These are phyloP conservation scores for Davidsoniella eucalypti DNA, from an alignment of 2,329 filamentous ascomycete species.

Conservation along the genomic window DNA sequence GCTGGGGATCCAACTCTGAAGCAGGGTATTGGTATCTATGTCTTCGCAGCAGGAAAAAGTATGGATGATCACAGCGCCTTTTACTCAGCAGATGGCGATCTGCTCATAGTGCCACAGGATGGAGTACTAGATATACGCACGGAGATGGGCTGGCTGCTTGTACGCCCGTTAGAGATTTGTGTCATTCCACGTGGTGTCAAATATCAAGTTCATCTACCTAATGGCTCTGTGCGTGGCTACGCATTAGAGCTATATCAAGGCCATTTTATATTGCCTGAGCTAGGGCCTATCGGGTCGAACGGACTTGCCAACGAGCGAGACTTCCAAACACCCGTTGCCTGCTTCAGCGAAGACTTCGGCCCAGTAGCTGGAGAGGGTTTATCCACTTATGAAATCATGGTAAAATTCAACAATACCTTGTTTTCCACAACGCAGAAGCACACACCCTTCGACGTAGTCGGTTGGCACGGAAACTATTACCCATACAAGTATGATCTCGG, in stretches of 20 bases:
- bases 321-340: constrained; percentile 52
- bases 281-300: constrained; percentile 53
- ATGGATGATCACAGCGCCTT: constrained; percentile 57
- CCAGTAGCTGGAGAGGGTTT: constrained; percentile 18
- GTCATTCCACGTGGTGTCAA: constrained; percentile 54
- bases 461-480: constrained; percentile 67
- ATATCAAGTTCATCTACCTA: constrained; percentile 47
- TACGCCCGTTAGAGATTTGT: constrained; percentile 56
- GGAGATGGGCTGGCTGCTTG: constrained; percentile 50
- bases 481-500: constrained; percentile 71
- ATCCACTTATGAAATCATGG: constrained; percentile 33
- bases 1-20: constrained; percentile 63
- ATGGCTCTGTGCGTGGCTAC: constrained; percentile 47
- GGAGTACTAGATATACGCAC: constrained; percentile 56
- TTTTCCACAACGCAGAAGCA: constrained; percentile 51
- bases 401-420: constrained; percentile 51
- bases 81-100: constrained; percentile 66
- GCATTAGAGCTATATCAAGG: constrained; percentile 54
- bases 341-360: constrained; percentile 41
- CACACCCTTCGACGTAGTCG: constrained; percentile 63
- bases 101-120: constrained; percentile 55
- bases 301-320: constrained; percentile 52
- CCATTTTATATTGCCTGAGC: constrained; percentile 49
- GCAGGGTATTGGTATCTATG: constrained; percentile 55
- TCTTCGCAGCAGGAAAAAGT: constrained; percentile 57